Evolutionary conservation across 2,329 filamentous ascomycete genomes (phyloP), one percentile per base, ranked within the genome.

Genomic region (Penicillium sp.): DNA sequence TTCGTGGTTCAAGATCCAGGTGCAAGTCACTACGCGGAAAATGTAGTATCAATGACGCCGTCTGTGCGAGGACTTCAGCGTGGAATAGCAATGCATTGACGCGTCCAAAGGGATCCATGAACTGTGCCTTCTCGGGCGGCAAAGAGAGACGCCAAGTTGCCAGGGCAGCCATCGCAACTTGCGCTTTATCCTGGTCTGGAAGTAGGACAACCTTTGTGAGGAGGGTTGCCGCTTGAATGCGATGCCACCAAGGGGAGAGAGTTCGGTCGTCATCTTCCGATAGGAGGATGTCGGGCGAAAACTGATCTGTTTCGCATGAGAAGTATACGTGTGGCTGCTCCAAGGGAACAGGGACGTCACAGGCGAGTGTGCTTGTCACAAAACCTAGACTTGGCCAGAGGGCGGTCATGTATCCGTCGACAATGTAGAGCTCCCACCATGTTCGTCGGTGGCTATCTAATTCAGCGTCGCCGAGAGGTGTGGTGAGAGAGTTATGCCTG

Each of bases 341-440:
- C 17, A 31, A 26, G 9, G 55, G 55, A 5, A 57, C 30, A 21
- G 23, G 45, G 45, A 57, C 45, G 19, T 57, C 55, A 15, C 44
- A 57, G 30, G 47, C 46, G 13, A 48, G 47, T 2, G 45, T 49
- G 23, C 30, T 35, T 11, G 44, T 45, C 2, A 47, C 19, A 7
- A 57, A 57, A 6, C 45, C 26, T 30, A 48, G 41, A 11, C 38
- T 21, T 13, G 44, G 55, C 26, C 47, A 57, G 13, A 57, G n/a
- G 11, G 17, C 55, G n/a, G 55, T 38, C 29, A 58, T 26, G 5
- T 49, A 49, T n/a, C 55, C 55, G 13, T 51, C 55, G 15, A 30
- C n/a, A 9, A 58, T 38, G 45, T 38, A 30, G 7, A 58, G 44
- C 55, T 58, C 55, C 55, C 55, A 58, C 55, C 55, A 58, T 3